Conservation (phyloP, 306 rosid species). For the Sesbania bispinosa region DNA sequence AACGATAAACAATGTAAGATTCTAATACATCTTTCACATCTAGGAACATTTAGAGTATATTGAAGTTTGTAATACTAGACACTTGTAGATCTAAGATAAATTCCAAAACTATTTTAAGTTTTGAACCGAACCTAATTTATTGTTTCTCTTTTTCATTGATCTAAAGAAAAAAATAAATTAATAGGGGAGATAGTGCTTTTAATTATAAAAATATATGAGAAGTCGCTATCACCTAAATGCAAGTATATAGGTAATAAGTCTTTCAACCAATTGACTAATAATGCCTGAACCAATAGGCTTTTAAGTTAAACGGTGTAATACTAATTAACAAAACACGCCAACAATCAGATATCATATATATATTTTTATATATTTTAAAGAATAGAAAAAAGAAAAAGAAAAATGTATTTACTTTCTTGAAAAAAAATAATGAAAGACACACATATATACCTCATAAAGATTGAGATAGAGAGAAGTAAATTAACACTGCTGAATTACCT, state of each 20-base stretch:
- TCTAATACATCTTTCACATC: no score
- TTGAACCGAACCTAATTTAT: no score
- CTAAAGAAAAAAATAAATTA: conserved; percentile 1
- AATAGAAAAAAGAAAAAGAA: no score
- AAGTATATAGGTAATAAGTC: conserved; percentile 25
- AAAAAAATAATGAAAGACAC: no score
- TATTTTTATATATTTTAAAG: not conserved
- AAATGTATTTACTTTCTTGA: no score
- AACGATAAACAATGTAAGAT: no score
- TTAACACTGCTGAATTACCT: conserved; percentile 28
- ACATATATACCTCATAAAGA: no score
- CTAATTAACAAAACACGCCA: conserved; percentile 29
- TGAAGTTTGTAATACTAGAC: no score
- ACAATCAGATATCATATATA: conserved; percentile 12
- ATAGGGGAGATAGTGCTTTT: not conserved
- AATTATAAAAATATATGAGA: conserved; percentile 7
- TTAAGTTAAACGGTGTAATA: not conserved
- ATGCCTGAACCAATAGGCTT: conserved; percentile 19
- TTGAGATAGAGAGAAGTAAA: not conserved
- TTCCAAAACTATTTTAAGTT: no score
- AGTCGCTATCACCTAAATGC: conserved; percentile 30
- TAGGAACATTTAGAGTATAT: no score
- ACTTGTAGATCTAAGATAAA: no score
- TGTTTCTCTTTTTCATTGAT: conserved; percentile 18
- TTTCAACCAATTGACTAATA: conserved; percentile 34